Evolutionary conservation across 208 protist genomes (phyloP).

Genomic region (Lotmaria passim): DNA sequence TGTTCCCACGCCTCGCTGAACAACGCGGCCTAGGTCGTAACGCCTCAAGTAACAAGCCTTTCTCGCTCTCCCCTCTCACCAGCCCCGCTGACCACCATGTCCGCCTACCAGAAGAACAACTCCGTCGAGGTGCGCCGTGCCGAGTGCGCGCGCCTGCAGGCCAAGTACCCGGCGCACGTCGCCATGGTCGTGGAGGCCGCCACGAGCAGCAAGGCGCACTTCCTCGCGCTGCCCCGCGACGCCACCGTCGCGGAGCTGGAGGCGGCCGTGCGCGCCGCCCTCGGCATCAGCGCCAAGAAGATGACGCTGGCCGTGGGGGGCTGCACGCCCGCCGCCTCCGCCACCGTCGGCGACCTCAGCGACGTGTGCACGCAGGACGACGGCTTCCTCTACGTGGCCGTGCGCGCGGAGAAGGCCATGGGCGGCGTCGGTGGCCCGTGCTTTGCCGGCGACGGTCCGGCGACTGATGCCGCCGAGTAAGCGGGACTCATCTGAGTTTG

Average conservation of each 20-base stretch:
- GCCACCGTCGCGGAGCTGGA: slow-evolving; percentile 35
- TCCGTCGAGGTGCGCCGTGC: slow-evolving; percentile 30
- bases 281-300: slow-evolving; percentile 17
- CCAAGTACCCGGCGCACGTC: slow-evolving; percentile 28
- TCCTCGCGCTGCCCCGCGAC: slow-evolving; percentile 24
- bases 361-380: slow-evolving; percentile 27
- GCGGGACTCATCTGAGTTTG: too few relatives aligned
- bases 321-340: slow-evolving; percentile 25
- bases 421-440: background rate
- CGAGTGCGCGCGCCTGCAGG: slow-evolving; percentile 38
- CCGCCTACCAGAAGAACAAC: slow-evolving; percentile 11
- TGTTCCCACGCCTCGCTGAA: too few relatives aligned
- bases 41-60: background rate
- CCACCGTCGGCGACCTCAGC: slow-evolving; percentile 26
- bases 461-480: too few relatives aligned
- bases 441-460: background rate
- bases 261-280: slow-evolving; percentile 29
- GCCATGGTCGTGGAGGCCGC: slow-evolving; percentile 29
- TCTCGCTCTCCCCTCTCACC: too few relatives aligned
- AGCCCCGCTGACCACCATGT: slow-evolving; percentile 11
- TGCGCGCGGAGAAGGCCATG: slow-evolving; percentile 12
- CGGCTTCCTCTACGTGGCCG: slow-evolving; percentile 29
- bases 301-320: slow-evolving; percentile 28
- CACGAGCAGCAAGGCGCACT: slow-evolving; percentile 24
- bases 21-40: too few relatives aligned